These are phyloP conservation scores for Grosmannia huntii DNA, from an alignment of 2,329 filamentous ascomycete species.

Conservation along the genomic window DNA sequence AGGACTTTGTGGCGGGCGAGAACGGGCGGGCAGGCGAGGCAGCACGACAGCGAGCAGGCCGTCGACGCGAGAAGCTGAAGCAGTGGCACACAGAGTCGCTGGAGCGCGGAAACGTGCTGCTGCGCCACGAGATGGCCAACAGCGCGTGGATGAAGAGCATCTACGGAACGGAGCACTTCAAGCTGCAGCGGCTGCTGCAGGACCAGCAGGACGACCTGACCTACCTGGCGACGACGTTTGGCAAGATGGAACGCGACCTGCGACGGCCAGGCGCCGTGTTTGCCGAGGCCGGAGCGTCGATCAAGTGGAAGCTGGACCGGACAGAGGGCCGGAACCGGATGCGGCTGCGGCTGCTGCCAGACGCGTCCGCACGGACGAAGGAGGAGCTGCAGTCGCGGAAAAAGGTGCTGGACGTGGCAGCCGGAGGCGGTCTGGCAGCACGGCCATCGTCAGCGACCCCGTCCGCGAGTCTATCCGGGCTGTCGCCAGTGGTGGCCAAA, in stretches of 20 bases:
- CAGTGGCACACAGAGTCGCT: constrained; percentile 63
- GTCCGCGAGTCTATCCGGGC: not conserved
- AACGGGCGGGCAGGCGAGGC: constrained; percentile 71
- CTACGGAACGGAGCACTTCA: constrained; percentile 80
- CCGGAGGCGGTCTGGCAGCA: not conserved
- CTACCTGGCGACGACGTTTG: constrained; percentile 64
- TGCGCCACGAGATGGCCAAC: constrained; percentile 77
- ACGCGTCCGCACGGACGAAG: constrained; percentile 48
- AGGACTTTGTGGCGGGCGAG: constrained; percentile 71
- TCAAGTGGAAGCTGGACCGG: constrained; percentile 84
- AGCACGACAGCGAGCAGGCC: constrained; percentile 54
- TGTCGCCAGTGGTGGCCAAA: not conserved
- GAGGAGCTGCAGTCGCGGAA: constrained; percentile 74
- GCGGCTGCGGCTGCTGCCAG: constrained; percentile 75
- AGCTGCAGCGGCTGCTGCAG: constrained; percentile 77
- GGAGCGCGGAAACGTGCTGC: constrained; percentile 56
- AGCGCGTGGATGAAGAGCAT: constrained; percentile 93
- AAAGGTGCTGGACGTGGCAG: constrained; percentile 6
- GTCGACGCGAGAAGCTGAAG: constrained; percentile 70
- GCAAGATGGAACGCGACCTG: constrained; percentile 66
- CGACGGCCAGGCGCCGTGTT: constrained; percentile 72
- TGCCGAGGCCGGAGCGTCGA: constrained; percentile 34
- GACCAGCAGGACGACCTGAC: constrained; percentile 84
- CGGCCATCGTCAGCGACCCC: not conserved
- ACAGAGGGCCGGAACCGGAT: constrained; percentile 94